Percentiles rank a stretch among this genome's conserved stretches.
These are phyloP conservation scores for Paramyrothecium sp. DNA, from an alignment of 2,329 filamentous ascomycete species.

Conservation along the genomic window DNA sequence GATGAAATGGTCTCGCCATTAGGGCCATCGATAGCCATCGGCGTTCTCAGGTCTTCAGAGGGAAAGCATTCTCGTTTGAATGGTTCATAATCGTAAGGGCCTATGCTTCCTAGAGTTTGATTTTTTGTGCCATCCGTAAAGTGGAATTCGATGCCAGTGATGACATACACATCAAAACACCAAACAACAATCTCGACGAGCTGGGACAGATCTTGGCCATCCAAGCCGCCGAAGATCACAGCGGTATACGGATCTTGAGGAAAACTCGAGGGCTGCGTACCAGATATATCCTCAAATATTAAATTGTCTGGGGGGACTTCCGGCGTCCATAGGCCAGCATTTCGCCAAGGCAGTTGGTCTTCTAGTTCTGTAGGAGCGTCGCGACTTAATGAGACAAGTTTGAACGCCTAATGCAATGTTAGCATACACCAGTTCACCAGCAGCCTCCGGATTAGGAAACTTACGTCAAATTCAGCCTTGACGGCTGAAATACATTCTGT, in stretches of 20 bases:
- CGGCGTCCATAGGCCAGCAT: slow-evolving; percentile 11
- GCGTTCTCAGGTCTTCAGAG: neutral
- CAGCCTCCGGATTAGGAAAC: neutral
- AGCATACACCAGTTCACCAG: too few species aligned
- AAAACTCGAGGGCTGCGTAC: neutral
- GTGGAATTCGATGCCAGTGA: slow-evolving; percentile 10
- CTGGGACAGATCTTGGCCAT: slow-evolving; percentile 1
- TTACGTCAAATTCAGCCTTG: slow-evolving; percentile 13
- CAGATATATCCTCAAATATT: slow-evolving; percentile 5
- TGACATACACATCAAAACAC: slow-evolving; percentile 2
- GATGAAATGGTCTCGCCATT: slow-evolving; percentile 7
- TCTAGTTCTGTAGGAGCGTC: neutral
- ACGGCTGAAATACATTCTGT: slow-evolving; percentile 4
- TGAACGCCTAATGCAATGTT: slow-evolving; percentile 9
- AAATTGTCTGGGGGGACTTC: slow-evolving; percentile 2
- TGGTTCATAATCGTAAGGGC: neutral
- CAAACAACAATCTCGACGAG: slow-evolving; percentile 7
- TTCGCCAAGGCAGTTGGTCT: neutral
- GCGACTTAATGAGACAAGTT: slow-evolving; percentile 9
- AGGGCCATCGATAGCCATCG: slow-evolving; percentile 6
- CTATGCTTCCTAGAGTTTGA: slow-evolving; percentile 2
- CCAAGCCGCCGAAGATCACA: slow-evolving; percentile 8
- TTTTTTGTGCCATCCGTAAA: slow-evolving; percentile 6
- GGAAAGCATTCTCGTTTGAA: neutral
- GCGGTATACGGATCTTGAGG: slow-evolving; percentile 1